Base-by-base conservation (phyloP, 192 early-diverging fungal species). In the Coemansia sp. region DNA sequence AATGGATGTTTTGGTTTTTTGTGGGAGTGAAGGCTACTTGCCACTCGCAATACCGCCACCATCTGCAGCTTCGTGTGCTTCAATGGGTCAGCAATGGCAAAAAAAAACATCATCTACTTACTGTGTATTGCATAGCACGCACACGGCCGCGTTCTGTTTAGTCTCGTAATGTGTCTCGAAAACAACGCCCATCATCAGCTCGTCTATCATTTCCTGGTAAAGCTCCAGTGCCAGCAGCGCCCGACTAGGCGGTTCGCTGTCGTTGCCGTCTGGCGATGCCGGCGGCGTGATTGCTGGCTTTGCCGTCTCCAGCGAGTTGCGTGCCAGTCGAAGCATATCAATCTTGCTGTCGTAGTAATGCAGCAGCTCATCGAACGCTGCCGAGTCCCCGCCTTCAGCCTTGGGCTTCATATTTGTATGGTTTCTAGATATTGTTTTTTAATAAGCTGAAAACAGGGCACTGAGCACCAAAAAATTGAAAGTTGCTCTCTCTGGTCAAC, bases 111-210 rank as follows among this genome's bases (percentile, higher is more conserved):
- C 12, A 18, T 19, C 1, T 19, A 52, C 85, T 56, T 88, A 90
- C 92, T 84, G 87, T 64, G 88, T 88, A 67, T 87, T 86, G 67
- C 92, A 93, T 41, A 89, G 76, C 62, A 88, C 85, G 66, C 92
- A 94, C n/a, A 81, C 54, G 4, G 78, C 74, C 18, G 82, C 71
- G 49, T 80, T 62, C 50, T 80, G 80, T 69, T 85, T 88, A 58
- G 84, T 73, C 64, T 93, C 89, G 47, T 81, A 76, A 56, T 93
- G 90, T 28, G 84, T 74, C 58, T 92, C 90, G 61, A 88, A 89
- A 10, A 88, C 81, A 6, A 92, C 82, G 61, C 90, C 91, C 56
- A 87, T 79, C 22, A 87, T 78, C 68, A 87, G 82, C 56, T 92
- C 90, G 31, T 91, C 88, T 23, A 94, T 65, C 30, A 94, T 74